Evolutionary conservation across 2,329 filamentous ascomycete genomes (phyloP), one percentile per base, ranked within the genome.

Genomic region (Xylariaceae sp.): DNA sequence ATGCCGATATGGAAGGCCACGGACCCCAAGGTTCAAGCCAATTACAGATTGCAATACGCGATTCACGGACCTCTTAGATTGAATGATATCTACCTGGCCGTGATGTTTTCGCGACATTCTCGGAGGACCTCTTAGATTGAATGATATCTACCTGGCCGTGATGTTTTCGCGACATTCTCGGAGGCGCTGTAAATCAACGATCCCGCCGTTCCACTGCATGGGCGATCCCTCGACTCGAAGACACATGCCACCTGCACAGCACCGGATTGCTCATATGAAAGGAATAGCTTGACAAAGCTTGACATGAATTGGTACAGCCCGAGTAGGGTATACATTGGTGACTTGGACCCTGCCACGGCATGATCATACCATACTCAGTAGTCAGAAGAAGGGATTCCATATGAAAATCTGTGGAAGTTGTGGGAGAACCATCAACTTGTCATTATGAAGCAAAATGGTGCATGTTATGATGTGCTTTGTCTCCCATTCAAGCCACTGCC

Each of bases 231-330:
- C 40, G 16, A 49, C 26, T 45, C 29, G 34, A 42, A n/a, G 30
- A 32, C 16, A n/a, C 7, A 7, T n/a, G 13, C 30, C 30, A 17
- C 26, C 9, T 29, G 9, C 26, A 29, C 26, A n/a, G 26, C 26
- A n/a, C 13, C 12, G 6, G 7, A 4, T n/a, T 7, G 16, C 6
- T 32, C 30, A n/a, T n/a, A 4, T 32, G 6, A 7, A n/a, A 17
- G 37, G 44, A 41, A 55, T 55, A 57, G 53, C 54, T 57, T 57
- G 47, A 53, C 47, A 43, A 53, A 54, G 54, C 54, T 57, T 57
- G 50, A 49, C 41, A 41, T 18, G 11, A 34, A 48, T 40, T 26
- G 39, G 43, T 48, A 35, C 45, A 13, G 50, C 49, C 33, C 18
- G 11, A 19, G 15, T 17, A 11, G 18, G 33, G 33, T 11, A 19